Base-by-base conservation (phyloP, 2,329 filamentous ascomycete species). In the Paracoccidioides brasiliensis region DNA sequence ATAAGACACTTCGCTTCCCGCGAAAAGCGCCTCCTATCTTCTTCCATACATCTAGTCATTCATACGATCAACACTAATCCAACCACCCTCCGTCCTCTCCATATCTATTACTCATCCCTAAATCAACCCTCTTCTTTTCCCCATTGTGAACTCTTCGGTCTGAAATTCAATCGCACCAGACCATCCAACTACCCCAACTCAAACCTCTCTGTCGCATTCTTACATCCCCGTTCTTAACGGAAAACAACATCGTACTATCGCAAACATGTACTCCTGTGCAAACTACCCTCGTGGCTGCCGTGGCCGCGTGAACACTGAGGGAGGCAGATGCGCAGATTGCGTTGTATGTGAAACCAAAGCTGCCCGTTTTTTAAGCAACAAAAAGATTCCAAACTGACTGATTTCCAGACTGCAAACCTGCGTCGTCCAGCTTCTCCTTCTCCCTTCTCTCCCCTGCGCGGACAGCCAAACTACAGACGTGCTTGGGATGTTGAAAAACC, bases 271-370 rank as follows among this genome's bases (percentile, higher is more conserved):
- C 66, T 76, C 73, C 35, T 76, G 73, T 66, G 68, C 68, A 56
- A 76, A 76, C 60, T 73, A 75, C 56, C 71, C 72, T 55, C 72
- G 73, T 52, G 73, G 73, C 49, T 76, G 73, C 66, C 72, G 73
- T 56, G 73, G 73, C 58, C 72, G 73, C 56, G 71, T 69, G 57
- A 74, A 75, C 60, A 64, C 65, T 41, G 61, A 66, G 52, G 72
- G 72, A 51, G 69, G 66, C 38, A 74, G 72, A 62, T 76, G 73
- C 62, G 59, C 66, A 40, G 72, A 74, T 60, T 76, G 73, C 59
- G 64, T 70, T 59, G 73, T 76, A 70, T 58, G 73, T 71, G 33
- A 32, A 43, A 14, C 41, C 32, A 9, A 45, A 43, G 41, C 41
- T 43, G 41, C 22, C 22, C 22, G 22, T 22, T 22, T 22, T 22